Evolutionary conservation across 768 basidiomycete genomes (phyloP).

Genomic region (Sarcomyxa edulis): DNA sequence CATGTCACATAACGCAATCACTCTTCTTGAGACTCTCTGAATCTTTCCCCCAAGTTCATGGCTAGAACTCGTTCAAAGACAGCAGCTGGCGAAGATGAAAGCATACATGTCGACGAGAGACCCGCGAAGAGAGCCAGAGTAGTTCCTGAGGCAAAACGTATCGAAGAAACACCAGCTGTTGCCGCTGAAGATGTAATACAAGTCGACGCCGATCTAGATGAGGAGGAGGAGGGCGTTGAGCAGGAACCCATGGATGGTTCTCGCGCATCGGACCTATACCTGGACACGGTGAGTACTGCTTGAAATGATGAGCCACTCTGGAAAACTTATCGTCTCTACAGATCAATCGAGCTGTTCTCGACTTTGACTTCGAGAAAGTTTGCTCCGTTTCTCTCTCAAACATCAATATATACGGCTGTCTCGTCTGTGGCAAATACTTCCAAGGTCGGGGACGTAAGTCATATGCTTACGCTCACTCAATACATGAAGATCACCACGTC

Average conservation of each 20-base stretch:
- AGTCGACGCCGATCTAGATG: constrained; percentile 22
- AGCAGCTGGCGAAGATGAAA: constrained; percentile 1
- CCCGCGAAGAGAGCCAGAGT: constrained; percentile 7
- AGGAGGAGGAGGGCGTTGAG: constrained; percentile 26
- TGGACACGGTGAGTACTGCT: constrained; percentile 87
- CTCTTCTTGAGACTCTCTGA: too few relatives aligned
- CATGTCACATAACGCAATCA: too few relatives aligned
- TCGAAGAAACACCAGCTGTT: constrained; percentile 10
- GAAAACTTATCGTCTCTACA: constrained; percentile 24
- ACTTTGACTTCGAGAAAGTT: constrained; percentile 99
- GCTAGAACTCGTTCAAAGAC: constrained; percentile 29
- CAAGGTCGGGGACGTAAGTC: constrained; percentile 93
- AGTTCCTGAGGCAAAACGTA: constrained; percentile 2
- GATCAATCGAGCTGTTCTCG: constrained; percentile 87
- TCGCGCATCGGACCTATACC: constrained; percentile 80
- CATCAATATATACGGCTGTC: constrained; percentile 96
- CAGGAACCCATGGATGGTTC: constrained; percentile 24
- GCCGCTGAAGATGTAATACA: constrained; percentile 5
- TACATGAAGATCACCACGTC: constrained; percentile 97
- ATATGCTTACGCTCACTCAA: constrained; percentile 95
- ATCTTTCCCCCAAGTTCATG: too few relatives aligned
- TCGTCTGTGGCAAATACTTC: constrained; percentile 98
- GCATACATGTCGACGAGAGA: constrained; percentile 1
- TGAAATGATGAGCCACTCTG: too few relatives aligned
- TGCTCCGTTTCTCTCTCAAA: constrained; percentile 96